These are phyloP conservation scores for Cercospora zeae-maydis DNA, from an alignment of 2,329 filamentous ascomycete genomes.

Conservation along the genomic window DNA sequence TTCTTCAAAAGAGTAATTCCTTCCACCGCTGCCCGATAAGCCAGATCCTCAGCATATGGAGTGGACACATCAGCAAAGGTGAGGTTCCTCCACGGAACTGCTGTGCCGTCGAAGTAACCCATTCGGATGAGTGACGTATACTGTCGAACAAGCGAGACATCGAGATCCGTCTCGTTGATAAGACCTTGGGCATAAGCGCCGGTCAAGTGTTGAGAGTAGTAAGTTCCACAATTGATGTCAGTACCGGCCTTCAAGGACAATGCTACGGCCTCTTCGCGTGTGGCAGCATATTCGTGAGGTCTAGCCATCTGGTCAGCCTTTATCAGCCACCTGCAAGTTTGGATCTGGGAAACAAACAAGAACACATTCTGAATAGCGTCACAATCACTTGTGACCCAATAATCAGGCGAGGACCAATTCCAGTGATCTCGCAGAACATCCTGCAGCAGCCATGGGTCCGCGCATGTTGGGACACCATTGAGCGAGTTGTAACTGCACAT, in stretches of 20 bases:
- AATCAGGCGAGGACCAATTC: constrained; percentile 58
- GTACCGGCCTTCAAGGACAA: constrained; percentile 51
- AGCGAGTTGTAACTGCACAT: constrained; percentile 50
- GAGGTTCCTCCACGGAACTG: constrained; percentile 51
- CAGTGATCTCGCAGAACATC: constrained; percentile 63
- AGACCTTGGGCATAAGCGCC: constrained; percentile 42
- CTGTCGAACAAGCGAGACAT: constrained; percentile 50
- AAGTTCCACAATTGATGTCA: constrained; percentile 53
- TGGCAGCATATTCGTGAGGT: constrained; percentile 44
- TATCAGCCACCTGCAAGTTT: too few species aligned
- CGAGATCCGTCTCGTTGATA: constrained; percentile 47
- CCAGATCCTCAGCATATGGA: constrained; percentile 52
- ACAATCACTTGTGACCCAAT: constrained; percentile 65
- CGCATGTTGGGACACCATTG: constrained; percentile 64
- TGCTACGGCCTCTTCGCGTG: constrained; percentile 47
- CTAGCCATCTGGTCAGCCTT: background rate
- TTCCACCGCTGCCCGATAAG: constrained; percentile 51
- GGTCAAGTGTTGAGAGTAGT: constrained; percentile 47
- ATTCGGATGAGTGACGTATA: constrained; percentile 55
- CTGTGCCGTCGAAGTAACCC: constrained; percentile 56
- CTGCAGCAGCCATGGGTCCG: constrained; percentile 59
- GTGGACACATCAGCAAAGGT: constrained; percentile 56
- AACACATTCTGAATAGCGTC: constrained; percentile 56
- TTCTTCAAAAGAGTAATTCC: constrained; percentile 53
- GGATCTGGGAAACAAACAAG: constrained; percentile 23